Percentiles rank a stretch among this genome's conserved stretches.
These are phyloP conservation scores for Arabis hirsuta DNA, from an alignment of 345 rosid genomes.

Conservation along the genomic window DNA sequence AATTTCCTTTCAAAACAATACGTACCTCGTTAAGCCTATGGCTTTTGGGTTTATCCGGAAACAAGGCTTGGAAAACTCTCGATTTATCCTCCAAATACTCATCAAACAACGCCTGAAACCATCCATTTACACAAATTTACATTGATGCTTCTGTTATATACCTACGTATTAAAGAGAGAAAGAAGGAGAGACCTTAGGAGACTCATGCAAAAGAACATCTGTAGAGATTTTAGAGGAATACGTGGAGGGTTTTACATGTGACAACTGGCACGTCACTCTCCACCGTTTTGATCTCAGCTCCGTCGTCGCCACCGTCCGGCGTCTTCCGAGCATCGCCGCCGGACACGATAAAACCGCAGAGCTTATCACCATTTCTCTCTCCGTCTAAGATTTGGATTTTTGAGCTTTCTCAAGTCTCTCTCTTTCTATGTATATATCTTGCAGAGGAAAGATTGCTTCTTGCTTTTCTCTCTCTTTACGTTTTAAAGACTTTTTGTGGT, in stretches of 20 bases:
- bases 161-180: not conserved
- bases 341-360: slow-evolving; percentile 33
- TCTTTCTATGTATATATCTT: slow-evolving; percentile 11
- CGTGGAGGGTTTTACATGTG: slow-evolving; percentile 50
- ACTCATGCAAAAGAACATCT: slow-evolving; percentile 70
- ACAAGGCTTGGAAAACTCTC: slow-evolving; percentile 77
- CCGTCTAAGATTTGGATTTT: not conserved
- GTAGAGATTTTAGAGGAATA: slow-evolving; percentile 77
- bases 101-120: slow-evolving; percentile 75
- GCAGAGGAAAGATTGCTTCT: slow-evolving; percentile 33
- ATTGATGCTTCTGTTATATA: not conserved
- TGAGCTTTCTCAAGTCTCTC: slow-evolving; percentile 11
- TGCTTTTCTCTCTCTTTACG: slow-evolving; percentile 30
- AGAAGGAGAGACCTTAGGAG: slow-evolving; percentile 65
- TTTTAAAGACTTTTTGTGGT: slow-evolving; percentile 7
- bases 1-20: too few relatives aligned
- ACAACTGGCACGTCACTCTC: slow-evolving; percentile 45
- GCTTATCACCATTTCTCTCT: slow-evolving; percentile 40
- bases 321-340: slow-evolving; percentile 3
- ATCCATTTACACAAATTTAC: not conserved
- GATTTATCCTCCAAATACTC: slow-evolving; percentile 77
- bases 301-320: slow-evolving; percentile 27
- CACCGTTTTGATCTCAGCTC: slow-evolving; percentile 36
- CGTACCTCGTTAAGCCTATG: slow-evolving; percentile 71
- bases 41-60: slow-evolving; percentile 73